These are phyloP conservation scores for Neofusicoccum parvum DNA, from an alignment of 2,329 filamentous ascomycete species.

Conservation along the genomic window DNA sequence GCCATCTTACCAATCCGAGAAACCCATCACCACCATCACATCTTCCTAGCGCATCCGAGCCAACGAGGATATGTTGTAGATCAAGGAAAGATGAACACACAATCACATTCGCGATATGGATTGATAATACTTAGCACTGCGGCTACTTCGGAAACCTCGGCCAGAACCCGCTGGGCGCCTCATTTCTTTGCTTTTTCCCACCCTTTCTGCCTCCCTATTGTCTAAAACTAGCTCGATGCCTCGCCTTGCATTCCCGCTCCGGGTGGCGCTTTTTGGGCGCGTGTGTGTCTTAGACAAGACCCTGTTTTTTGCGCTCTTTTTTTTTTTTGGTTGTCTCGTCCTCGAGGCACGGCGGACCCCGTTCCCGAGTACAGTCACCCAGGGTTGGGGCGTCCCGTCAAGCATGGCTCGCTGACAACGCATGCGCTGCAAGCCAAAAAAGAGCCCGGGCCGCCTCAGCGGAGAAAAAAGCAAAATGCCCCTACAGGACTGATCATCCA, in stretches of 20 bases:
- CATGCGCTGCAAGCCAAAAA: conserved; percentile 5
- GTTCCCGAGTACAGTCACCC: not conserved
- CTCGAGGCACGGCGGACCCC: not conserved
- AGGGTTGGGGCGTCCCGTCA: not conserved
- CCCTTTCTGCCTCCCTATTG: not conserved
- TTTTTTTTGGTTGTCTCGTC: not conserved
- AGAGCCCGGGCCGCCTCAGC: not conserved
- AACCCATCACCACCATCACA: not conserved
- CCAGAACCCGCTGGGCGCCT: not conserved
- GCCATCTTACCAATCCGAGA: not conserved
- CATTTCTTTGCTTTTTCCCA: not conserved
- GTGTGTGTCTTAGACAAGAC: not conserved
- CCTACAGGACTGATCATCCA: not conserved
- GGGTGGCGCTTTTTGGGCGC: not conserved
- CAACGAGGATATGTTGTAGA: no score
- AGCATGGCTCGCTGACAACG: conserved; percentile 1
- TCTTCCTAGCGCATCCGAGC: not conserved
- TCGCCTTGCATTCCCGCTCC: conserved; percentile 4
- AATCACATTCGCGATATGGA: not conserved
- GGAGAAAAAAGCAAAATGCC: not conserved
- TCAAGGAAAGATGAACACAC: no score
- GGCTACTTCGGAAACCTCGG: not conserved
- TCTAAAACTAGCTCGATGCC: not conserved
- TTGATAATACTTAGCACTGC: not conserved
- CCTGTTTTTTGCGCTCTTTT: not conserved